These are phyloP conservation scores for Ganoderma lucidum DNA, from an alignment of 1,284 basidiomycete genomes.

Conservation along the genomic window DNA sequence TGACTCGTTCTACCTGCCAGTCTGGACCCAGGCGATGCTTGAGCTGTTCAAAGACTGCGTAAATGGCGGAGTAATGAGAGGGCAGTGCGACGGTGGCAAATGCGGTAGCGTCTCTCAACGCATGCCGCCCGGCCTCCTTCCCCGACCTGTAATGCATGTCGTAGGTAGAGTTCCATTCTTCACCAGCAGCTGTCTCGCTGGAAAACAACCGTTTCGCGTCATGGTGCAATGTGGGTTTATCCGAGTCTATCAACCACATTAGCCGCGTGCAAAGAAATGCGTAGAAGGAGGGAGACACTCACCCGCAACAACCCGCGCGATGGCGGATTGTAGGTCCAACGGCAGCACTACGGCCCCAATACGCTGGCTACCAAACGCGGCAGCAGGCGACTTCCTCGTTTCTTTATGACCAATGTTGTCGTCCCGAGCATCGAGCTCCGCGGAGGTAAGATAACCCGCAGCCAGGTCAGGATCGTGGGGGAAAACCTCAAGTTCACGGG, in stretches of 20 bases:
- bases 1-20: conserved; percentile 63
- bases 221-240: conserved; percentile 68
- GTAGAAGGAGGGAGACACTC: conserved; percentile 26
- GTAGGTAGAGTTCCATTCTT: conserved; percentile 62
- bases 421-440: conserved; percentile 38
- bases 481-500: conserved; percentile 64
- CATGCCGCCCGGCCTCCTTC: conserved; percentile 63
- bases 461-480: conserved; percentile 42
- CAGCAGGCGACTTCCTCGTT: conserved; percentile 81
- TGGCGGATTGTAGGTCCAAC: conserved; percentile 67
- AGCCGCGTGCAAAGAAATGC: not conserved
- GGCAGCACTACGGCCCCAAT: conserved; percentile 78
- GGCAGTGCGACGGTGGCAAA: conserved; percentile 80
- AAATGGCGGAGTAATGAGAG: conserved; percentile 78
- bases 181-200: conserved; percentile 42
- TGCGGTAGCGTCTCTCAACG: conserved; percentile 73
- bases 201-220: conserved; percentile 78
- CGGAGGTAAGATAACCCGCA: conserved; percentile 38
- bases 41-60: conserved; percentile 69
- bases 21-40: conserved; percentile 66
- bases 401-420: conserved; percentile 47
- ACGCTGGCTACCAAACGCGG: conserved; percentile 75
- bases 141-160: conserved; percentile 65
- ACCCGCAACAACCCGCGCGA: conserved; percentile 69
- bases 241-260: conserved; percentile 54